A percentile compares a stretch with the other conserved stretches of the same genome.
Evolutionary conservation across 73 alveolate genomes (phyloP).

Genomic region (Symbiodinium pilosum): DNA sequence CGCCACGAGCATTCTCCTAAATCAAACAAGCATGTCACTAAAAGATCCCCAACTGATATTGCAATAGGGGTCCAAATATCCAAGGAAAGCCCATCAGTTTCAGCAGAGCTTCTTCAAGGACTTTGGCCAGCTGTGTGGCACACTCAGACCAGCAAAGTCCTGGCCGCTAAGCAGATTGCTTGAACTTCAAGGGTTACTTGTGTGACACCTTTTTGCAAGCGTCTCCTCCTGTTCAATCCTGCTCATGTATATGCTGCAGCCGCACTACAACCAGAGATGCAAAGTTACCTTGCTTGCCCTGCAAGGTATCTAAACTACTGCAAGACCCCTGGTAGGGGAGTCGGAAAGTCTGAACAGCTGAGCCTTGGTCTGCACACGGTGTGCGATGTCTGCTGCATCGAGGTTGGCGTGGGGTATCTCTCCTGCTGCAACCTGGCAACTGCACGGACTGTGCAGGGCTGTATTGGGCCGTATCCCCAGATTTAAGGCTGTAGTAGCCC

Average conservation of each 20-base stretch:
- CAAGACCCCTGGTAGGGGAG: background rate
- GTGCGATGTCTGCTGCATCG: constrained; percentile 97
- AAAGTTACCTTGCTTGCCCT: too few species aligned
- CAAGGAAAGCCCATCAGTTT: too few species aligned
- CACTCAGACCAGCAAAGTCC: constrained; percentile 83
- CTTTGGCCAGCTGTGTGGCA: constrained; percentile 46
- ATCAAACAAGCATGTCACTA: background rate
- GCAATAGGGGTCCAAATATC: too few species aligned
- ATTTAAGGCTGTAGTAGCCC: background rate
- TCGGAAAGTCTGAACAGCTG: background rate
- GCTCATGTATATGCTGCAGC: too few species aligned
- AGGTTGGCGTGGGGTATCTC: constrained; percentile 98
- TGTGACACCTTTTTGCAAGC: background rate
- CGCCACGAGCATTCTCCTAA: too few species aligned
- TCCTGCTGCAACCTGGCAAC: constrained; percentile 95
- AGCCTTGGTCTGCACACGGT: constrained; percentile 97
- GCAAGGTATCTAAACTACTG: background rate
- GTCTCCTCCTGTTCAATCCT: constrained; percentile 14
- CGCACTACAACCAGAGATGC: too few species aligned
- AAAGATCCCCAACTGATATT: background rate
- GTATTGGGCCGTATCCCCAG: background rate
- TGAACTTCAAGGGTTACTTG: background rate
- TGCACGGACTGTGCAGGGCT: background rate
- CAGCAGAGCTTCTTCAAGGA: background rate
- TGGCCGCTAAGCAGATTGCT: background rate